Conservation (phyloP, 352 stramenopile genomes). For the Blastocystis sp. region DNA sequence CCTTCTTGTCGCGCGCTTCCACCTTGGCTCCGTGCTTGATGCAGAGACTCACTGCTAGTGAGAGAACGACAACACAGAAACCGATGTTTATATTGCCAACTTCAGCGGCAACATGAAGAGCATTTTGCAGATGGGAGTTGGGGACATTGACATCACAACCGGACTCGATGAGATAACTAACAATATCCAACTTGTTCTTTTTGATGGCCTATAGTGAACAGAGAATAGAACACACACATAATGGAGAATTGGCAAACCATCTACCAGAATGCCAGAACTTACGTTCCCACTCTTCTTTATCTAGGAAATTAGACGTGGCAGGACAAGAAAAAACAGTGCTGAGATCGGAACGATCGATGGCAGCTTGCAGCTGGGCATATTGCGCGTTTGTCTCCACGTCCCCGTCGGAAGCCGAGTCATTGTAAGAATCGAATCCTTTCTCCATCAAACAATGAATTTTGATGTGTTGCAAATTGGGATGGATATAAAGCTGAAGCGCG, state of each 20-base stretch:
- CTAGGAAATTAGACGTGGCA: neutral
- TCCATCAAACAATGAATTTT: neutral
- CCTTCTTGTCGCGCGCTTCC: constrained; percentile 10
- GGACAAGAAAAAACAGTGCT: neutral
- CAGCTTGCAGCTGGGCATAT: neutral
- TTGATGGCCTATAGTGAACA: neutral
- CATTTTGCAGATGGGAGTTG: neutral
- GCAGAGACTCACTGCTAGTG: constrained; percentile 5
- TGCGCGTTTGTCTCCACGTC: neutral
- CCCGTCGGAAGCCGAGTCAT: neutral
- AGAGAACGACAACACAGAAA: neutral
- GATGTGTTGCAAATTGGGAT: too few species aligned
- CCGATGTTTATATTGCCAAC: constrained; percentile 48
- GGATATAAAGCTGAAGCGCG: too few species aligned
- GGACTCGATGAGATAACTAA: neutral
- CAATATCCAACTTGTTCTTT: constrained; percentile 53
- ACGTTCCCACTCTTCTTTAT: neutral
- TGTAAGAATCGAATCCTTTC: neutral
- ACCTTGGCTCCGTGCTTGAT: constrained; percentile 28
- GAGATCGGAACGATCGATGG: neutral
- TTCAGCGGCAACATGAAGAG: neutral
- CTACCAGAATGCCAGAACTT: neutral
- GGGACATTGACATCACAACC: neutral
- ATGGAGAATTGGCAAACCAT: constrained; percentile 6
- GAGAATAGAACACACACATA: neutral